phyloP scores from a whole-genome alignment of 805 yeast genomes.

The Candida alai region DNA sequence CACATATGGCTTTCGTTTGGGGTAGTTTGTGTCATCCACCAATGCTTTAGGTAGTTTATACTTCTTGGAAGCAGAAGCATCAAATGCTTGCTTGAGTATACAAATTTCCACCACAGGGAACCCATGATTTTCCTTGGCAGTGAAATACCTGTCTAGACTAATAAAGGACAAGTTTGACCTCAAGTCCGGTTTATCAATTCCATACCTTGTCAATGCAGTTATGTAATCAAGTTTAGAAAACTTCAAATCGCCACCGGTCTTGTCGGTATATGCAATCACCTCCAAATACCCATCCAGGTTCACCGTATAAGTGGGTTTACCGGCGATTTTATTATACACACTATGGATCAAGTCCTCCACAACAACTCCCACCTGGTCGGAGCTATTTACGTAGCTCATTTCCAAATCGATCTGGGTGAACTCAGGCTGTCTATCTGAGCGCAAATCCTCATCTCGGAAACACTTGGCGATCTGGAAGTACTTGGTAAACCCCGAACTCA shows the following conservation, averaged over 20 bases:
- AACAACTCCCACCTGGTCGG: conserved; percentile 59
- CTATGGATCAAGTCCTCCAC: conserved; percentile 54
- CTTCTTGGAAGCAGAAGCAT: conserved; percentile 13
- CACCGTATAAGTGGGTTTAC: conserved; percentile 35
- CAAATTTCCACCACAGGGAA: conserved; percentile 77
- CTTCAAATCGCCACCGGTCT: conserved; percentile 10
- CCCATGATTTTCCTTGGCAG: conserved; percentile 23
- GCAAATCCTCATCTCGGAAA: conserved; percentile 91
- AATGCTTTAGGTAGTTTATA: conserved; percentile 35
- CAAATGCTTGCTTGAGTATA: conserved; percentile 51
- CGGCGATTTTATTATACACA: conserved; percentile 52
- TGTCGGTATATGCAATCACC: conserved; percentile 16
- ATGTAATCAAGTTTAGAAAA: conserved; percentile 52
- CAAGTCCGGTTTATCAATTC: conserved; percentile 94
- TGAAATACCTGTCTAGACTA: conserved; percentile 43
- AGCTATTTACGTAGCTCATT: conserved; percentile 73
- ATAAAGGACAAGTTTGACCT: conserved; percentile 54
- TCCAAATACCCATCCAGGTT: conserved; percentile 27
- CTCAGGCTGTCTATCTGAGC: conserved; percentile 96
- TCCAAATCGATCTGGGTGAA: conserved; percentile 97
- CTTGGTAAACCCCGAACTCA: conserved; percentile 86
- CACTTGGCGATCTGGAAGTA: conserved; percentile 93
- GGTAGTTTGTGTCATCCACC: conserved; percentile 42
- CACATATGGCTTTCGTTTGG: conserved; percentile 55
- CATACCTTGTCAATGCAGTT: conserved; percentile 70